Percentiles rank a stretch among this genome's conserved stretches.
These are phyloP conservation scores for Cladophialophora carrionii DNA, from an alignment of 2,329 filamentous ascomycete species.

Conservation along the genomic window DNA sequence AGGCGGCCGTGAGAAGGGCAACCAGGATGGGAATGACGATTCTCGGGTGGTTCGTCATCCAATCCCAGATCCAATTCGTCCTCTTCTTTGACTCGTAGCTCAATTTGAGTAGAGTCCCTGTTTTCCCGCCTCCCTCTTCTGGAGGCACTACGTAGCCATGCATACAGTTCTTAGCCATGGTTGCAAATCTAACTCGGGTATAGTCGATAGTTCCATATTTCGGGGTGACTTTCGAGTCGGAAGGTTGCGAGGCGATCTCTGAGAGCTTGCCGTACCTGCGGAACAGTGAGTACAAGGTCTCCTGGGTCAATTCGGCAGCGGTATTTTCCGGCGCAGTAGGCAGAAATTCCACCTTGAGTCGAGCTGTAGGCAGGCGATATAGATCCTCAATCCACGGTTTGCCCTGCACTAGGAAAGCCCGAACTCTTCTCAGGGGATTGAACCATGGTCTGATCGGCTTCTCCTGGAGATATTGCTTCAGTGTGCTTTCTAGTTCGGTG, in stretches of 20 bases:
- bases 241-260: constrained; percentile 79
- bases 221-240: constrained; percentile 82
- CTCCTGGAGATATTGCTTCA: constrained; percentile 67
- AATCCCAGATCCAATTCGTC: constrained; percentile 79
- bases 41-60: constrained; percentile 81
- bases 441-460: constrained; percentile 85
- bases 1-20: constrained; percentile 78
- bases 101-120: constrained; percentile 75
- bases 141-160: constrained; percentile 78
- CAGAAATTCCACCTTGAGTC: constrained; percentile 82
- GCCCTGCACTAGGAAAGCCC: constrained; percentile 74
- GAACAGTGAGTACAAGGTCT: constrained; percentile 83
- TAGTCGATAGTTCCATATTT: constrained; percentile 82
- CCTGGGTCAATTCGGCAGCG: constrained; percentile 79
- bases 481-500: constrained; percentile 61
- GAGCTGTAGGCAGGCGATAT: constrained; percentile 74
- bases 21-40: constrained; percentile 83
- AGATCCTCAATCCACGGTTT: constrained; percentile 94
- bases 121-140: constrained; percentile 70
- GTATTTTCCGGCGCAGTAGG: constrained; percentile 70
- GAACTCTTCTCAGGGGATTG: constrained; percentile 74
- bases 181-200: constrained; percentile 69
- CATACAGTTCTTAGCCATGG: constrained; percentile 89
- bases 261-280: constrained; percentile 86
- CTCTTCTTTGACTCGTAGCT: constrained; percentile 82